Evolutionary conservation across 257 asterid species (phyloP).

Genomic region (Solanum clarkiae): DNA sequence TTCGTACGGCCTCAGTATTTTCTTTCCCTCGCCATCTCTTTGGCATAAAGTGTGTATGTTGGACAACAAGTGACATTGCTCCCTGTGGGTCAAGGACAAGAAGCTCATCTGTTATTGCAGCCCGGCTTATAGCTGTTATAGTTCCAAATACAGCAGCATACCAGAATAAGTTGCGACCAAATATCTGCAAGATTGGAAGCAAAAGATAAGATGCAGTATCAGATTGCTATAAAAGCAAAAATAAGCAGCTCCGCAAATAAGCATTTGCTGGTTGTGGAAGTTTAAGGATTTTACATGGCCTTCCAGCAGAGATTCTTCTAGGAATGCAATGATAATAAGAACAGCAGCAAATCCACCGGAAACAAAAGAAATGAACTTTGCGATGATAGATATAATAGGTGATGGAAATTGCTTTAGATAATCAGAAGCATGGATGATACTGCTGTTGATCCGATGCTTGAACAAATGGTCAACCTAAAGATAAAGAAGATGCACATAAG

Average conservation of each 20-base stretch:
- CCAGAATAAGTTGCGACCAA: slow-evolving; percentile 94
- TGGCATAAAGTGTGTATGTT: slow-evolving; percentile 90
- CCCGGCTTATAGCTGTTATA: slow-evolving; percentile 92
- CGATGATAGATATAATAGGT: slow-evolving; percentile 67
- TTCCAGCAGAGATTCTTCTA: slow-evolving; percentile 95
- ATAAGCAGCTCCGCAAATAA: not conserved
- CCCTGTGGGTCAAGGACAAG: slow-evolving; percentile 84
- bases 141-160: slow-evolving; percentile 97
- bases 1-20: slow-evolving; percentile 52
- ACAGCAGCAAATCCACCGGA: slow-evolving; percentile 99
- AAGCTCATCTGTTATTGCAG: slow-evolving; percentile 69
- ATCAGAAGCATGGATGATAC: slow-evolving; percentile 69
- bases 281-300: slow-evolving; percentile 65
- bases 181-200: slow-evolving; percentile 48
- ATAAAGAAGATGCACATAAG: not conserved
- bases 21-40: slow-evolving; percentile 97
- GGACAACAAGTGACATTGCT: slow-evolving; percentile 70
- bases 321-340: slow-evolving; percentile 84
- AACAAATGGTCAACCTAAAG: slow-evolving; percentile 90
- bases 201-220: not conserved
- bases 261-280: not conserved
- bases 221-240: not conserved
- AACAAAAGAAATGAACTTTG: slow-evolving; percentile 93
- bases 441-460: slow-evolving; percentile 82
- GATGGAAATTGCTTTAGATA: slow-evolving; percentile 92